A percentile compares a stretch with the other conserved stretches of the same genome.
Evolutionary conservation across 345 rosid species (phyloP).

Genomic region (Linum tenue): DNA sequence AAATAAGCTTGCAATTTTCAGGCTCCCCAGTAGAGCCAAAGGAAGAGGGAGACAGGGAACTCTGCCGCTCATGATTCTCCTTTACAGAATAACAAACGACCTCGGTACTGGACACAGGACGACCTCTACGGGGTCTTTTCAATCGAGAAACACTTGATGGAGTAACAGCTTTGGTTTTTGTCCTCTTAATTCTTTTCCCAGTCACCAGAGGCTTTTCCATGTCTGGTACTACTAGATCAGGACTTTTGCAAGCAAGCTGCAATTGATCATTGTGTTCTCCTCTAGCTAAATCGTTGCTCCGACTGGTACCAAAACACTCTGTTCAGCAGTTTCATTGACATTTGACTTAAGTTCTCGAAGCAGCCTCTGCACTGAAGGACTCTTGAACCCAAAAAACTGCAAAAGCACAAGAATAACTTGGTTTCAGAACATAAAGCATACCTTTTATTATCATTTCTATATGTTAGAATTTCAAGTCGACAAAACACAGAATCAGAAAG

Average conservation of each 20-base stretch:
- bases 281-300: constrained; percentile 29
- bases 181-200: constrained; percentile 51
- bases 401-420: constrained; percentile 13
- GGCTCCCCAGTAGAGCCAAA: constrained; percentile 16
- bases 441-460: not conserved
- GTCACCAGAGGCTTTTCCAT: constrained; percentile 31
- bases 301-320: constrained; percentile 28
- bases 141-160: constrained; percentile 14
- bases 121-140: constrained; percentile 36
- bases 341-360: constrained; percentile 72
- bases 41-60: constrained; percentile 15
- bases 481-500: constrained; percentile 2
- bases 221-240: constrained; percentile 28
- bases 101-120: constrained; percentile 10
- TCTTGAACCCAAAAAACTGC: constrained; percentile 91
- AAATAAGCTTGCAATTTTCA: constrained; percentile 17
- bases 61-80: constrained; percentile 18
- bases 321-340: constrained; percentile 42
- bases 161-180: constrained; percentile 20
- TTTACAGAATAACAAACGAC: constrained; percentile 13
- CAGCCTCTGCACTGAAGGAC: constrained; percentile 66
- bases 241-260: constrained; percentile 18
- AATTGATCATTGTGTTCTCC: constrained; percentile 19
- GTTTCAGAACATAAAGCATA: constrained; percentile 1
- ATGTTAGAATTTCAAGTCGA: not conserved